Evolutionary conservation across 176 grass and related monocot genomes (phyloP), one percentile per base, ranked within the genome.

Genomic region (Oryza australiensis): DNA sequence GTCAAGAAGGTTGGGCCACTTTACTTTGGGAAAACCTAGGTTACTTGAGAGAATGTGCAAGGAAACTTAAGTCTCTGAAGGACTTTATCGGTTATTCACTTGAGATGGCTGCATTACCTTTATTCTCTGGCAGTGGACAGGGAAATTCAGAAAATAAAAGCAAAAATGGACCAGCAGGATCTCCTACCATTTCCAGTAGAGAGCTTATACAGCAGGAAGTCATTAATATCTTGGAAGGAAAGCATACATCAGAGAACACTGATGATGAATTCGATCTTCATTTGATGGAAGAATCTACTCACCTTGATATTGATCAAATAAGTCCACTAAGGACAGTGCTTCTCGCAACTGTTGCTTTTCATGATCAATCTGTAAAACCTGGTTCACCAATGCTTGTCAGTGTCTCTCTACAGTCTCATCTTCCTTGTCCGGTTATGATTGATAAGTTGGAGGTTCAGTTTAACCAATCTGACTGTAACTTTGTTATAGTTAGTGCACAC

Each of bases 11-110:
- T 18, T 95, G 96, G 96, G 64, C 80, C 46, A 89, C 88, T 66
- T 81, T 99, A 70, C 85, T 95, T 74, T 99, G 90, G 93, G 96
- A 99, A 70, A 94, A 83, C 79, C 90, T 99, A 82, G 93, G 90
- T 55, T 99, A 93, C 81, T 82, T 99, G 81, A 88, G 85, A 82
- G 93, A 99, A 75, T 95, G 93, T 74, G 90, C 89, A 60, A 82
- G 27, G 69, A 92, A 83, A 92, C 89, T 99, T 87, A 90, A 86
- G 74, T 93, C 84, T 64, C 76, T 75, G 15, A 91, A 94, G 83
- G 87, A 95, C 78, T 99, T 95, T 76, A 80, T 89, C 84, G 82
- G 85, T 69, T 95, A 94, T 85, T 99, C 96, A 34, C 93, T 99
- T 74, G 96, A 99, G 86, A 94, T 99, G 96, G 82, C 90, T 72